These are phyloP conservation scores for Diospyros kaki DNA, from an alignment of 148 eudicot genomes.

Conservation along the genomic window DNA sequence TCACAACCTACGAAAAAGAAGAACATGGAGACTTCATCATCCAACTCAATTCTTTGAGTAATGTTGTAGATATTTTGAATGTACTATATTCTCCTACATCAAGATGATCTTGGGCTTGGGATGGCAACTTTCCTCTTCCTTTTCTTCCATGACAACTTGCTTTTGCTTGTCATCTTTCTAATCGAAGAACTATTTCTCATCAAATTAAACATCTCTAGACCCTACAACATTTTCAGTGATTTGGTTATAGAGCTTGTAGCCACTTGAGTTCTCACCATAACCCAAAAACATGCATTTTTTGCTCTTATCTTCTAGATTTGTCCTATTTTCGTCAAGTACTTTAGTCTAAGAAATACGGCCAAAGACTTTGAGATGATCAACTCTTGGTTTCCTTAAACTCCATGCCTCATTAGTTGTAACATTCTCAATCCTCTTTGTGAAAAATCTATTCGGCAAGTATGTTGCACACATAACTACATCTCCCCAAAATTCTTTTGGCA, in stretches of 20 bases:
- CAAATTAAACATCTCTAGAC: neutral
- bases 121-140: neutral
- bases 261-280: neutral
- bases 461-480: neutral
- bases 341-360: neutral
- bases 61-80: neutral
- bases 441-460: neutral
- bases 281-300: neutral
- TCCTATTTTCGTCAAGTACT: neutral
- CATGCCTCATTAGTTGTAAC: constrained; percentile 6
- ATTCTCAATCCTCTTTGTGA: neutral
- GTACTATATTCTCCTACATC: neutral
- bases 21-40: neutral
- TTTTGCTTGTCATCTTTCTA: neutral
- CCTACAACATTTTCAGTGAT: neutral
- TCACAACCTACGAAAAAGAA: neutral
- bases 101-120: neutral
- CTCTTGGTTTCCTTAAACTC: neutral
- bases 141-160: neutral
- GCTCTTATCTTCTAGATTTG: constrained; percentile 2
- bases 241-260: neutral
- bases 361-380: constrained; percentile 8
- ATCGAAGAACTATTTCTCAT: neutral
- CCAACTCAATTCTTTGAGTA: neutral
- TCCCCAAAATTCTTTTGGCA: constrained; percentile 2